Evolutionary conservation across 352 stramenopile species (phyloP).

Genomic region (Lagenidium giganteum): DNA sequence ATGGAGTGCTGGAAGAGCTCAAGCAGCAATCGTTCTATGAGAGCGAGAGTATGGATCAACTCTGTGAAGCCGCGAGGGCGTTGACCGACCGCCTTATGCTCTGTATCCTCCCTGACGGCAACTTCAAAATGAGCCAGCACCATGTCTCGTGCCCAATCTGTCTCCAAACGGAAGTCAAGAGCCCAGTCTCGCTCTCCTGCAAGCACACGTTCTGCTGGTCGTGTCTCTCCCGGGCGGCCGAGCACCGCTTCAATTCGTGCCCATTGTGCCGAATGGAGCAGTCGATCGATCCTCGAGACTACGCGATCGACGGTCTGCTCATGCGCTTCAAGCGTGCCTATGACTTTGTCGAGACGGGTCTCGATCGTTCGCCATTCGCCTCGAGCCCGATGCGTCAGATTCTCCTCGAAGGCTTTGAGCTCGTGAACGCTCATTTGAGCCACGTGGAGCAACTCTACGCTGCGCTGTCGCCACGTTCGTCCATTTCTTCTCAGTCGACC

Average conservation of each 20-base stretch:
- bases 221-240: conserved; percentile 62
- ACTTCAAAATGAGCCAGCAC: conserved; percentile 41
- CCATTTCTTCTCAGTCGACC: too few relatives aligned
- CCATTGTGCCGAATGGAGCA: conserved; percentile 65
- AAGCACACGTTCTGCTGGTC: conserved; percentile 80
- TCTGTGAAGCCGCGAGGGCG: conserved; percentile 38
- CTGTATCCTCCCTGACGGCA: conserved; percentile 60
- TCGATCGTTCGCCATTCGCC: conserved; percentile 45
- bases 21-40: conserved; percentile 68
- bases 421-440: conserved; percentile 39
- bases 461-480: conserved; percentile 33
- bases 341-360: conserved; percentile 42
- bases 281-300: conserved; percentile 74
- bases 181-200: conserved; percentile 64
- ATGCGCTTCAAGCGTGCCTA: conserved; percentile 76
- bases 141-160: conserved; percentile 67
- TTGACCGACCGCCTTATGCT: conserved; percentile 70
- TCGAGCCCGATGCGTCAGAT: conserved; percentile 65
- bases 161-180: conserved; percentile 53
- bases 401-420: conserved; percentile 53
- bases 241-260: conserved; percentile 73
- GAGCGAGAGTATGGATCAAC: conserved; percentile 37
- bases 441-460: conserved; percentile 61
- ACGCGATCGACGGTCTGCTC: conserved; percentile 71
- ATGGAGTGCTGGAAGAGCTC: conserved; percentile 39